Evolutionary conservation across 257 asterid genomes (phyloP).

Genomic region (Solanum paucissectum): DNA sequence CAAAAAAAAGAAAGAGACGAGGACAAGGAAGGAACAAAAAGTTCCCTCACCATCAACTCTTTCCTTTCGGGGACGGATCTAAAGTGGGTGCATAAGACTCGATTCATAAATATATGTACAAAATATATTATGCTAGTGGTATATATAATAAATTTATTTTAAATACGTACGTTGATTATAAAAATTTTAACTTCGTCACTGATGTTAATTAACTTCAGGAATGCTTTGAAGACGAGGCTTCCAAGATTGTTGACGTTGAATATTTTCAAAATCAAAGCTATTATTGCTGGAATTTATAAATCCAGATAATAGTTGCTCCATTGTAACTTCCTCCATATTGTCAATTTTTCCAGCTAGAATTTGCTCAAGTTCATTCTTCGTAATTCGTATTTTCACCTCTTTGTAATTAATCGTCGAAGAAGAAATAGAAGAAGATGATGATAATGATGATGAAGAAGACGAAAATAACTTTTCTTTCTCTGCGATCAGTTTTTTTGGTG

Average conservation of each 20-base stretch:
- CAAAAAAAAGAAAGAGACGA: neutral
- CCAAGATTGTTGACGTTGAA: conserved; percentile 1
- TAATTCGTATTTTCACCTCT: neutral
- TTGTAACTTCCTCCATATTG: neutral
- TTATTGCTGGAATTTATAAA: neutral
- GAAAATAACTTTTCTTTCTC: neutral
- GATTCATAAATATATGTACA: neutral
- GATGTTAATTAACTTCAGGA: neutral
- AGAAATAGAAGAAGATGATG: neutral
- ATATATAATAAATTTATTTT: no score
- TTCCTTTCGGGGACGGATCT: neutral
- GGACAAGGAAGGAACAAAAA: neutral
- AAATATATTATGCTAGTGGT: neutral
- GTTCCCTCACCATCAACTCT: neutral
- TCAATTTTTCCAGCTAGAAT: neutral
- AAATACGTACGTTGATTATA: neutral
- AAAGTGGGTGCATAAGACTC: neutral
- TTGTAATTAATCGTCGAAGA: neutral
- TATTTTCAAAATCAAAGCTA: neutral
- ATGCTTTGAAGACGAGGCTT: conserved; percentile 8
- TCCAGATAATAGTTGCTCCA: neutral
- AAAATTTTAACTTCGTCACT: neutral
- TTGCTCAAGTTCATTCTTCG: neutral
- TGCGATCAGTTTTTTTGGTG: neutral
- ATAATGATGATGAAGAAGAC: neutral